These are phyloP conservation scores for Saturnispora sekii DNA, from an alignment of 805 yeast species.

Conservation along the genomic window DNA sequence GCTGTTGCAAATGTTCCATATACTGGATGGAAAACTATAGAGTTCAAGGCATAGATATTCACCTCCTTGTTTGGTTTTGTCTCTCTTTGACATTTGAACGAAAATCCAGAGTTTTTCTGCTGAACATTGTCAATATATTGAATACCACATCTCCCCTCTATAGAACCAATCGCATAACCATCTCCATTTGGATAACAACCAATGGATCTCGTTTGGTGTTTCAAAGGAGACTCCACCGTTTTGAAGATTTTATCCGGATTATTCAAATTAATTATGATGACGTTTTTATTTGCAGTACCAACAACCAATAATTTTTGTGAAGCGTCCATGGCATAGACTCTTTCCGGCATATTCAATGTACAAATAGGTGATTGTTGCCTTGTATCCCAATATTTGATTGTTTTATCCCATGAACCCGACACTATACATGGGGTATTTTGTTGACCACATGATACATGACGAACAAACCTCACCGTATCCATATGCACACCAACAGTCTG, in stretches of 20 bases:
- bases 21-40: conserved; percentile 77
- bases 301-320: conserved; percentile 75
- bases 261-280: conserved; percentile 67
- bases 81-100: conserved; percentile 92
- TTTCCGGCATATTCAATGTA: conserved; percentile 75
- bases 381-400: conserved; percentile 90
- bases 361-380: conserved; percentile 76
- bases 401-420: conserved; percentile 94
- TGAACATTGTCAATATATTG: conserved; percentile 82
- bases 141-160: conserved; percentile 93
- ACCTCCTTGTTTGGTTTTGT: conserved; percentile 46
- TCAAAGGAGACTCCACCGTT: conserved; percentile 63
- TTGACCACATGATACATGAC: conserved; percentile 81
- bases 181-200: conserved; percentile 85
- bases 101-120: conserved; percentile 64
- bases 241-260: conserved; percentile 78
- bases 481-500: conserved; percentile 83
- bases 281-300: conserved; percentile 88
- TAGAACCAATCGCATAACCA: conserved; percentile 86
- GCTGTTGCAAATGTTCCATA: conserved; percentile 90
- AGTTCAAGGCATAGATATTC: conserved; percentile 68
- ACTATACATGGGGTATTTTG: conserved; percentile 74
- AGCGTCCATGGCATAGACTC: conserved; percentile 84
- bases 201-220: conserved; percentile 79
- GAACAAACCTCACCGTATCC: conserved; percentile 63